Percentiles rank a stretch among this genome's conserved stretches.
phyloP scores from a whole-genome alignment of 306 rosid genomes.

The peach (Prunus persica) region DNA sequence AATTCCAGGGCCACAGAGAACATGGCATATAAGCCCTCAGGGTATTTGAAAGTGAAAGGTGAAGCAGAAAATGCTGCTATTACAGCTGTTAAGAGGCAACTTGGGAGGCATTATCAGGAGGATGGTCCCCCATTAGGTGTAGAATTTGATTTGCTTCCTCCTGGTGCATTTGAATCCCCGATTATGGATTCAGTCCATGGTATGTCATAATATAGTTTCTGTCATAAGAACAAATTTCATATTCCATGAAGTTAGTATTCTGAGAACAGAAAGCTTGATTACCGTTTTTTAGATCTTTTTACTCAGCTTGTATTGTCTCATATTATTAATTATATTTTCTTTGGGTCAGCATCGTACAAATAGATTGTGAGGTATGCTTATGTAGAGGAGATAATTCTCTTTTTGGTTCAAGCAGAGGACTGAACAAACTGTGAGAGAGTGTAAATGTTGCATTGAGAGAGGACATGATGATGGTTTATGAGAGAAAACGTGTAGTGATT shows the following conservation, averaged over 20 bases:
- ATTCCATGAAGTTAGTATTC: not conserved
- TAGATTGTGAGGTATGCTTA: not conserved
- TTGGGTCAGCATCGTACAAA: not conserved
- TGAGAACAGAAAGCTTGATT: not conserved
- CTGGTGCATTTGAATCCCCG: conserved; percentile 84
- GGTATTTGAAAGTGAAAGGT: conserved; percentile 92
- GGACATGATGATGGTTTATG: not conserved
- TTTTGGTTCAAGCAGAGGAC: not conserved
- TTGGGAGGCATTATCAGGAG: conserved; percentile 67
- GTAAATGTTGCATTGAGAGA: not conserved
- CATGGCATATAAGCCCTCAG: conserved; percentile 79
- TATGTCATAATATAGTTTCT: conserved; percentile 28
- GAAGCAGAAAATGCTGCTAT: conserved; percentile 97
- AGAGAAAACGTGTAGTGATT: not conserved
- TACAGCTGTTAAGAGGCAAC: conserved; percentile 91
- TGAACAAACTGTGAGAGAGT: not conserved
- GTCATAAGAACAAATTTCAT: not conserved
- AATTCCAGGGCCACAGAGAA: conserved; percentile 48
- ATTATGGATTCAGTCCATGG: conserved; percentile 59
- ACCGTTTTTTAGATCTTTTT: not conserved
- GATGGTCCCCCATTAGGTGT: conserved; percentile 90
- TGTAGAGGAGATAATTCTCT: not conserved
- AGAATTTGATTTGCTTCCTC: conserved; percentile 87
- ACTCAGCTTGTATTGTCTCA: not conserved
- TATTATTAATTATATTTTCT: not conserved